Percentiles rank a stretch among this genome's conserved stretches.
Evolutionary conservation across 1,139 yeast genomes (phyloP).

Genomic region (Yamadazyma blattariae): DNA sequence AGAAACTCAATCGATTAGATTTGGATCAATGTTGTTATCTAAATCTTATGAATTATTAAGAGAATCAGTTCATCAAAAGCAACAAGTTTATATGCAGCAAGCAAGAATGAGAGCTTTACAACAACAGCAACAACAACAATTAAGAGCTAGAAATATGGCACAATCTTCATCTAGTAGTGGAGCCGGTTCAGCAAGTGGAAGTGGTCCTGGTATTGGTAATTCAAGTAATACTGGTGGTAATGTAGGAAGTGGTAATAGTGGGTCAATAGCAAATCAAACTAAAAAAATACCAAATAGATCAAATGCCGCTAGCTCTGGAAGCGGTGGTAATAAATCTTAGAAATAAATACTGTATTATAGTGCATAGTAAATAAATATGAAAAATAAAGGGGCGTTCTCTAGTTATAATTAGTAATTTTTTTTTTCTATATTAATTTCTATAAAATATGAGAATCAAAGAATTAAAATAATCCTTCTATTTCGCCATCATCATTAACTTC

Average conservation of each 20-base stretch:
- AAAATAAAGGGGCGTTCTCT: too few relatives aligned
- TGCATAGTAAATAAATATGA: slow-evolving; percentile 5
- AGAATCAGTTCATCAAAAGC: slow-evolving; percentile 49
- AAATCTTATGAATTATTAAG: slow-evolving; percentile 75
- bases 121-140: slow-evolving; percentile 29
- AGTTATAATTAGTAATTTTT: too few relatives aligned
- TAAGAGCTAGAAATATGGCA: slow-evolving; percentile 8
- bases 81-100: slow-evolving; percentile 41
- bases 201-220: not conserved
- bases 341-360: slow-evolving; percentile 5
- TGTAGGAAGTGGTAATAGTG: not conserved
- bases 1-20: slow-evolving; percentile 84
- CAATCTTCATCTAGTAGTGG: slow-evolving; percentile 2
- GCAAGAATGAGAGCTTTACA: slow-evolving; percentile 47
- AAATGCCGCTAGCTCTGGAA: slow-evolving; percentile 7
- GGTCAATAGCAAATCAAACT: too few relatives aligned
- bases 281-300: slow-evolving; percentile 4
- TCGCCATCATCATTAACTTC: slow-evolving; percentile 78
- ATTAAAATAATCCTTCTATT: slow-evolving; percentile 72
- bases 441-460: too few relatives aligned
- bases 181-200: not conserved
- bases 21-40: slow-evolving; percentile 86
- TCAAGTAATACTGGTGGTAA: not conserved
- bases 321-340: slow-evolving; percentile 5
- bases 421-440: too few relatives aligned